Conservation (phyloP, 2,329 filamentous ascomycete species). For the Stemphylium beticola region DNA sequence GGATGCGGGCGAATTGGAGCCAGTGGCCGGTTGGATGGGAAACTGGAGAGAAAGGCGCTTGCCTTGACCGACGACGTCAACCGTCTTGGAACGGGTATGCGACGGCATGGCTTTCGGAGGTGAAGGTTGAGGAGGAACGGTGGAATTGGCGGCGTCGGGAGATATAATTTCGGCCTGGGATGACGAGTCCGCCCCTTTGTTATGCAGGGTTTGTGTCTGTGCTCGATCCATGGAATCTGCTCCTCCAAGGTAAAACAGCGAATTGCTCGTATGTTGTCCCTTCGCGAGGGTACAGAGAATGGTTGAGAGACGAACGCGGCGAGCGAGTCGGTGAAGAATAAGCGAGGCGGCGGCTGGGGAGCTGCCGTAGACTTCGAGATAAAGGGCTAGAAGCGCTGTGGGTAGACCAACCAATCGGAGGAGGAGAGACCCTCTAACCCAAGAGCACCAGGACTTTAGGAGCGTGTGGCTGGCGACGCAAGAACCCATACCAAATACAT, state of each 20-base stretch:
- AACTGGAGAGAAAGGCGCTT: constrained; percentile 59
- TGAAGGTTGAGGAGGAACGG: constrained; percentile 18
- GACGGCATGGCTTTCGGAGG: constrained; percentile 26
- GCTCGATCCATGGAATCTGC: constrained; percentile 39
- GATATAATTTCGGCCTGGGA: constrained; percentile 17
- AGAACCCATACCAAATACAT: constrained; percentile 42
- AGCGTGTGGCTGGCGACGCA: constrained; percentile 33
- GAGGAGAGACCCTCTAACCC: constrained; percentile 31
- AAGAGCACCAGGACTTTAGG: constrained; percentile 41
- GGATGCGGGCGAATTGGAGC: constrained; percentile 38
- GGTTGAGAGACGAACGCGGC: constrained; percentile 35
- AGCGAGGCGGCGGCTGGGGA: constrained; percentile 40
- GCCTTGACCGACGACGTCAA: constrained; percentile 43
- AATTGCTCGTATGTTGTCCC: constrained; percentile 29
- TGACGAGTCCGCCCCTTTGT: constrained; percentile 29
- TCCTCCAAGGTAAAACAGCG: constrained; percentile 25
- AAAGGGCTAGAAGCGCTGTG: constrained; percentile 36
- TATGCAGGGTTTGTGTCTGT: constrained; percentile 37
- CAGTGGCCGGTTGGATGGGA: constrained; percentile 52
- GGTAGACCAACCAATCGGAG: constrained; percentile 37
- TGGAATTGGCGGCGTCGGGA: constrained; percentile 20
- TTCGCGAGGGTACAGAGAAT: constrained; percentile 31
- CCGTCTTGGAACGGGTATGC: constrained; percentile 44
- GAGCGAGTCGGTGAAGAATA: constrained; percentile 44
- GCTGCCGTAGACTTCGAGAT: constrained; percentile 39